Percentiles rank a stretch among this genome's conserved stretches.
phyloP scores from a whole-genome alignment of 352 stramenopile species.

The Globisporangium heterothallicum region DNA sequence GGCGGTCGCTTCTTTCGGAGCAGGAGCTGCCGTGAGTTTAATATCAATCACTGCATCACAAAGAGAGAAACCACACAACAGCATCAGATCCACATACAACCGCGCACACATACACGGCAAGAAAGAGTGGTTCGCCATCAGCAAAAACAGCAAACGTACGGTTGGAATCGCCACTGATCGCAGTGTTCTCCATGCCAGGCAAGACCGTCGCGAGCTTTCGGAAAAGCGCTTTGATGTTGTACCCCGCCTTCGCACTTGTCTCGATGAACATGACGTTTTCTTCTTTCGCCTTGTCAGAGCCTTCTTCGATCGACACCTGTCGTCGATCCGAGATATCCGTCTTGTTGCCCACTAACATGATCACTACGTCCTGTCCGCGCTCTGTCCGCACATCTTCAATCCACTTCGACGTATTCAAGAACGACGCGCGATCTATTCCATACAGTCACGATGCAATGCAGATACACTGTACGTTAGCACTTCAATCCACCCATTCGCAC shows the following conservation, averaged over 20 bases:
- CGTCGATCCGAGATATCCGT: constrained; percentile 97
- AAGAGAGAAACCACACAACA: constrained; percentile 1
- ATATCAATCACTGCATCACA: constrained; percentile 76
- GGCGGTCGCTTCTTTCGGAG: constrained; percentile 65
- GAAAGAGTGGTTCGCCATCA: too few species aligned
- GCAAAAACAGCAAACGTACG: constrained; percentile 33
- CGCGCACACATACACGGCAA: too few species aligned
- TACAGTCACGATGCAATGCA: not conserved
- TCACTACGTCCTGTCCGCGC: constrained; percentile 97
- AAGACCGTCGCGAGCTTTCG: constrained; percentile 97
- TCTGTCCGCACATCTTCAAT: constrained; percentile 98
- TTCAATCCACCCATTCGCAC: not conserved
- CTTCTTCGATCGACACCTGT: constrained; percentile 97
- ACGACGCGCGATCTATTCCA: constrained; percentile 90
- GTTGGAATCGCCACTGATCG: constrained; percentile 85
- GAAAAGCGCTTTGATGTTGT: constrained; percentile 99
- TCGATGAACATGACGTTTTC: constrained; percentile 99
- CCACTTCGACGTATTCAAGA: constrained; percentile 99
- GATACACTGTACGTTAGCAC: not conserved
- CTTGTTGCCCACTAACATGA: constrained; percentile 99
- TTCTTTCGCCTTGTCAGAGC: constrained; percentile 96
- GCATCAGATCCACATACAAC: too few species aligned
- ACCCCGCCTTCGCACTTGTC: constrained; percentile 96
- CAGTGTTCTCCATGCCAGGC: constrained; percentile 92
- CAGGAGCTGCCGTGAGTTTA: constrained; percentile 77